A percentile compares a stretch with the other conserved stretches of the same genome.
phyloP scores from a whole-genome alignment of 116 monocot genomes.

The Cymodocea nodosa region DNA sequence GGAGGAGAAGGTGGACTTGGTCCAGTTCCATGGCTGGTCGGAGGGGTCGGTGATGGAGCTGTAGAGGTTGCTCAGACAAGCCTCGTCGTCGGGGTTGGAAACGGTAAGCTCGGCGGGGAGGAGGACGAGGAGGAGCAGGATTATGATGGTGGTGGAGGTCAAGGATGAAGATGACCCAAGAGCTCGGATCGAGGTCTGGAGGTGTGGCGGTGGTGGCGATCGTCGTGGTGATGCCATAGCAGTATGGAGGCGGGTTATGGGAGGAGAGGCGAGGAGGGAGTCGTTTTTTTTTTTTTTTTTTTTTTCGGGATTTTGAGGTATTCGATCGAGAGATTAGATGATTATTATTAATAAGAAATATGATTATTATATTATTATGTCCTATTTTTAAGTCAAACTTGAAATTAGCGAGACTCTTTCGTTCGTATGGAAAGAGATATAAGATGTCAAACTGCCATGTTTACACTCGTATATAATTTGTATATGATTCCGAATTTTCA shows the following conservation, averaged over 20 bases:
- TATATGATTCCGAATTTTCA: too few relatives aligned
- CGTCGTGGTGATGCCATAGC: neutral
- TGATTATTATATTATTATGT: too few relatives aligned
- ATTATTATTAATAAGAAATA: too few relatives aligned
- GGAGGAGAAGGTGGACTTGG: slow-evolving; percentile 27
- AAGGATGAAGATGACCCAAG: slow-evolving; percentile 1
- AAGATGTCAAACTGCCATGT: too few relatives aligned
- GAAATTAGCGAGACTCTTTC: too few relatives aligned
- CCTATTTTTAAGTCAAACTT: too few relatives aligned
- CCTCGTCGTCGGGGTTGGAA: slow-evolving; percentile 46
- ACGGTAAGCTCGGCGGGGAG: neutral
- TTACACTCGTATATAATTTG: too few relatives aligned
- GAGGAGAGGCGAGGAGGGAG: neutral
- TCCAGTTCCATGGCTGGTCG: slow-evolving; percentile 48
- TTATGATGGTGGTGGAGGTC: neutral
- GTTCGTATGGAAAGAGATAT: too few relatives aligned
- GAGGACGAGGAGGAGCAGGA: slow-evolving; percentile 11
- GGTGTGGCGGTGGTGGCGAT: slow-evolving; percentile 16
- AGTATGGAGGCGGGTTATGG: neutral
- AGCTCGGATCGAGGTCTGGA: neutral
- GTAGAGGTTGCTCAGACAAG: slow-evolving; percentile 50
- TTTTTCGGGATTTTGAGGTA: too few relatives aligned
- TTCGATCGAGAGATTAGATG: too few relatives aligned
- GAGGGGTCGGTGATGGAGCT: slow-evolving; percentile 29
- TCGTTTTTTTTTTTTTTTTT: too few relatives aligned